Evolutionary conservation across 1,284 basidiomycete genomes (phyloP), one percentile per base, ranked within the genome.

Genomic region (Inonotus hispidus): DNA sequence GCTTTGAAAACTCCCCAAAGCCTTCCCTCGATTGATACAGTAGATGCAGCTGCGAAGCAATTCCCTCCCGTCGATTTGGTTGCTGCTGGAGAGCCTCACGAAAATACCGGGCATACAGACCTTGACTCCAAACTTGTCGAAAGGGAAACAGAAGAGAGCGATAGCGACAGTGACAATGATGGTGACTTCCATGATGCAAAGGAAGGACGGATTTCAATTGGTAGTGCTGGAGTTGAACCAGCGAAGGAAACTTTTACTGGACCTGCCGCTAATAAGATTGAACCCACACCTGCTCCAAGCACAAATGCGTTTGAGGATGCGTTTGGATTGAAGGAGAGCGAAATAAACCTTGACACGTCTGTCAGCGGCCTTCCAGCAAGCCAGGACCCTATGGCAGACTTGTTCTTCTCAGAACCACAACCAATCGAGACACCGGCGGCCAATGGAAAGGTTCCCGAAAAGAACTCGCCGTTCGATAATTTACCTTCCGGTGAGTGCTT

Each of bases 81-180:
- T 39, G 3, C n/a, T 60, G 47, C 45, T 29, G 23, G 29, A 53
- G 4, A 37, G 53, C 16, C 52, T 58, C 10, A 41, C 64, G 60
- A 59, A 10, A 56, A 64, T 25, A 38, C 43, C 32, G 56, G 45
- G 19, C 58, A 60, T 14, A 61, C 63, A n/a, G 61, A 59, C 56
- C 46, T 61, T 61, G 25, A 54, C 64, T 58, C 53, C 63, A 50
- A 65, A 19, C 73, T 88, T n/a, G 81, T 82, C 61, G 88, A 92
- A 60, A 68, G 89, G 56, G 88, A 88, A 16, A 71, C 79, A 10
- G 75, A 85, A 3, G 88, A 88, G 43, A 81, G 83, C 0, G 88
- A 90, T 62, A 77, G 73, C 54, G 77, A 71, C 27, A 73, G 70
- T 53, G 78, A 80, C 45, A 81, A 80, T 49, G 79, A 82, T 27